phyloP scores from a whole-genome alignment of 164 flowering plant species.

The Buxus sempervirens region DNA sequence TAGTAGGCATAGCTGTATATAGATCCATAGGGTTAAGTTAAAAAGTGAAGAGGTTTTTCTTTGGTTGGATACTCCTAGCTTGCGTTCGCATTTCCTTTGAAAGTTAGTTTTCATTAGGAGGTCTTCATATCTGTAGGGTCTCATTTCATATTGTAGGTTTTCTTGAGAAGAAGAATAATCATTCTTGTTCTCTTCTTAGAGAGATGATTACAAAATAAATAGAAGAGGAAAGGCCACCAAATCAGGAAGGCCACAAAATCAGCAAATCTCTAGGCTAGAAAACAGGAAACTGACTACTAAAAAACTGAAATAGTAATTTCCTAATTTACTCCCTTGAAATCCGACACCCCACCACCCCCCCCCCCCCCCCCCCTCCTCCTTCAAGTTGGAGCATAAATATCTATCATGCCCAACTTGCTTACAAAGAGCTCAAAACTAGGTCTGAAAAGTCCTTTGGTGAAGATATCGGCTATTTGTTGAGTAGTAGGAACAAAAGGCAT shows the following conservation, averaged over 20 bases:
- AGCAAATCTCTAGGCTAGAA: constrained; percentile 5
- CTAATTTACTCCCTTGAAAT: not conserved
- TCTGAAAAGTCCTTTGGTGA: not conserved
- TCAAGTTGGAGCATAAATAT: constrained; percentile 8
- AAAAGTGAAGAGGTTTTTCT: too few relatives aligned
- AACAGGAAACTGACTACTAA: not conserved
- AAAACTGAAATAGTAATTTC: not conserved
- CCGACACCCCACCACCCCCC: not conserved
- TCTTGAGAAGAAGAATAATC: not conserved
- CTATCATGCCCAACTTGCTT: constrained; percentile 1
- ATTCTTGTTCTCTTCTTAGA: not conserved
- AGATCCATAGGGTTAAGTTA: too few relatives aligned
- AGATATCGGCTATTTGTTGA: not conserved
- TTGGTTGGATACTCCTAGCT: too few relatives aligned
- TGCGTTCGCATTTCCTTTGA: too few relatives aligned
- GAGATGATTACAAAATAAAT: constrained; percentile 3
- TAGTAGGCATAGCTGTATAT: too few relatives aligned
- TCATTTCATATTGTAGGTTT: too few relatives aligned
- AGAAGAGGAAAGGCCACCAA: constrained; percentile 5
- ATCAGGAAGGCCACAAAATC: not conserved
- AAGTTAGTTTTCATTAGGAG: too few relatives aligned
- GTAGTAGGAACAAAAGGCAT: not conserved
- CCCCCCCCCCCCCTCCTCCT: too few relatives aligned
- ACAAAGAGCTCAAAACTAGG: not conserved
- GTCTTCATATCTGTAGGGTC: too few relatives aligned